Percentiles rank a stretch among this genome's conserved stretches.
phyloP scores from a whole-genome alignment of 441 rosid genomes.

The Brassica hybrid region DNA sequence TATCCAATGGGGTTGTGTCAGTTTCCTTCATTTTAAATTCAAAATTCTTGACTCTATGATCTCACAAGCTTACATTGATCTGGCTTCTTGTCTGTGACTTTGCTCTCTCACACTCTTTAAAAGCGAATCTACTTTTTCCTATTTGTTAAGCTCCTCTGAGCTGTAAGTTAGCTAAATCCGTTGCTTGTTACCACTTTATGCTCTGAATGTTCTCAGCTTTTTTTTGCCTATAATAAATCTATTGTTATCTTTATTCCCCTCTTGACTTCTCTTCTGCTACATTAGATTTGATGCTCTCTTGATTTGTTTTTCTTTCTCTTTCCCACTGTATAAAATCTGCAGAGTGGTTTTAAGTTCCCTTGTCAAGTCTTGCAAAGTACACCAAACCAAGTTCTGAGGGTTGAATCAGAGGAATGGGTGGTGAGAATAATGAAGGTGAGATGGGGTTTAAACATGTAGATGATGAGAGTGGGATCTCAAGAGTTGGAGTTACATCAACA shows the following conservation, averaged over 20 bases:
- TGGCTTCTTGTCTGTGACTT: conserved; percentile 34
- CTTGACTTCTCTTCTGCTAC: conserved; percentile 49
- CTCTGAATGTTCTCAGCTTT: conserved; percentile 91
- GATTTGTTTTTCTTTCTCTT: background rate
- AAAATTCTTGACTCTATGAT: conserved; percentile 45
- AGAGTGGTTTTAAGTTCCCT: background rate
- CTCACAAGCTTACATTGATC: conserved; percentile 42
- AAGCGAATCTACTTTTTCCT: conserved; percentile 84
- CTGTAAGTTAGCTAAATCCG: conserved; percentile 67
- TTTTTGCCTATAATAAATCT: conserved; percentile 43
- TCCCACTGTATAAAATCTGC: background rate
- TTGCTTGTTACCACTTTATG: conserved; percentile 65
- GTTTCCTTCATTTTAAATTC: conserved; percentile 13
- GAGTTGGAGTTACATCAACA: conserved; percentile 48
- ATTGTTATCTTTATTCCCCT: conserved; percentile 45
- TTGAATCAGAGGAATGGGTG: conserved; percentile 51
- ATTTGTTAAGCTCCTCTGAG: conserved; percentile 50
- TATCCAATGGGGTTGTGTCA: conserved; percentile 19
- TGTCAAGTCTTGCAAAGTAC: conserved; percentile 1
- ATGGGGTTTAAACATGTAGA: conserved; percentile 57
- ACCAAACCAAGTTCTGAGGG: background rate
- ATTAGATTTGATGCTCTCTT: conserved; percentile 3
- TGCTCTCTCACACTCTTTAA: conserved; percentile 43
- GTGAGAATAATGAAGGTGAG: conserved; percentile 52
- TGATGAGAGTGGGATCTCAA: conserved; percentile 47